Conservation (phyloP, 768 basidiomycete species). For the Multifurca ochricompacta region DNA sequence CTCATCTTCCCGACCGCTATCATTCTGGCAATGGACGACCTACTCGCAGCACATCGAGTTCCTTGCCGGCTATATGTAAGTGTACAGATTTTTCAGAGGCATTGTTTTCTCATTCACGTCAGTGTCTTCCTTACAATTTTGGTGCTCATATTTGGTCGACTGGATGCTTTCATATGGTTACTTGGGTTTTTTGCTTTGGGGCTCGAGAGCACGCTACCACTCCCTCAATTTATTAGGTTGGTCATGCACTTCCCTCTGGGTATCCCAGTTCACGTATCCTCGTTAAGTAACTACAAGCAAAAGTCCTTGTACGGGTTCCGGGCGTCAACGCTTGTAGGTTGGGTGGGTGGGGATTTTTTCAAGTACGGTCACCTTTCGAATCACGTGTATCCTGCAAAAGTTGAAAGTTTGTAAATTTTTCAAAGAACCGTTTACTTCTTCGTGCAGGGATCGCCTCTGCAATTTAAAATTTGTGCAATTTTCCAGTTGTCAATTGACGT, state of each 20-base stretch:
- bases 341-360: constrained; percentile 79
- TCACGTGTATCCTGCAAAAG: not conserved
- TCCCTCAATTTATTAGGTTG: constrained; percentile 77
- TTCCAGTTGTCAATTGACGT: constrained; percentile 77
- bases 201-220: constrained; percentile 77
- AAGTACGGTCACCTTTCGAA: constrained; percentile 43
- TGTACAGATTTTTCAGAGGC: constrained; percentile 3
- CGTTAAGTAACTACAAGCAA: constrained; percentile 63
- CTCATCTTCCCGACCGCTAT: constrained; percentile 54
- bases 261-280: not conserved
- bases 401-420: not conserved
- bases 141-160: constrained; percentile 66
- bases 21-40: constrained; percentile 81
- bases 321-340: constrained; percentile 72
- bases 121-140: constrained; percentile 64
- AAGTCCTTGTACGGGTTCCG: constrained; percentile 80
- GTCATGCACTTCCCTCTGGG: constrained; percentile 5
- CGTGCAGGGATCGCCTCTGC: constrained; percentile 58
- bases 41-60: constrained; percentile 80
- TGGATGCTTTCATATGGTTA: constrained; percentile 47
- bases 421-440: constrained; percentile 75
- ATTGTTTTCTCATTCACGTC: not conserved
- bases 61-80: constrained; percentile 69
- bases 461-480: constrained; percentile 76
- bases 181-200: constrained; percentile 76